A percentile compares a stretch with the other conserved stretches of the same genome.
Evolutionary conservation across 495 filamentous ascomycete species (phyloP).

Genomic region (Penicillium coffeae): DNA sequence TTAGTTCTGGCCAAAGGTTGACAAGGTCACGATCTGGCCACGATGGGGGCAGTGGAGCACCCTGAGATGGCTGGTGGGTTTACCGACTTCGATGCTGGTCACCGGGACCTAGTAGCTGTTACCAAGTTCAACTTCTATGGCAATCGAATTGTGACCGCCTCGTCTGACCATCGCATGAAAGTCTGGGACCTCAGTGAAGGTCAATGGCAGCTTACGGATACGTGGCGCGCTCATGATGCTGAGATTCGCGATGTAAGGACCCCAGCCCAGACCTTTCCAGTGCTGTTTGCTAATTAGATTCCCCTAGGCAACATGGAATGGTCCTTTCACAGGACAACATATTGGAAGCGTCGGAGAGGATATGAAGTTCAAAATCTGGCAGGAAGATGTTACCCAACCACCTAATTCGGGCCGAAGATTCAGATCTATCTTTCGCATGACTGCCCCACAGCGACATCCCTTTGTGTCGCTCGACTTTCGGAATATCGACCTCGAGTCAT

Average conservation of each 20-base stretch:
- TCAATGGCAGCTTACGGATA: slow-evolving; percentile 76
- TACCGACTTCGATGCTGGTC: slow-evolving; percentile 64
- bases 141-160: slow-evolving; percentile 83
- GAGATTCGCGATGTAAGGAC: slow-evolving; percentile 79
- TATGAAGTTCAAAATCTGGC: slow-evolving; percentile 83
- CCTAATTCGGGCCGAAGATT: slow-evolving; percentile 74
- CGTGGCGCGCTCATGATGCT: slow-evolving; percentile 86
- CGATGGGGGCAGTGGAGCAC: slow-evolving; percentile 25
- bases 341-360: slow-evolving; percentile 76
- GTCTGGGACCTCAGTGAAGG: slow-evolving; percentile 83
- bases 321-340: slow-evolving; percentile 57
- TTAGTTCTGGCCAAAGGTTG: slow-evolving; percentile 5
- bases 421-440: slow-evolving; percentile 55
- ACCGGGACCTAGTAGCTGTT: slow-evolving; percentile 51
- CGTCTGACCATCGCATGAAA: slow-evolving; percentile 88
- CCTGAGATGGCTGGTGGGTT: slow-evolving; percentile 46
- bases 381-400: slow-evolving; percentile 73
- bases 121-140: slow-evolving; percentile 72
- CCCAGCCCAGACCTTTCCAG: not conserved
- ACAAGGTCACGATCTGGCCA: slow-evolving; percentile 7
- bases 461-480: slow-evolving; percentile 80
- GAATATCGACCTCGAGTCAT: slow-evolving; percentile 68
- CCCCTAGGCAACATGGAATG: slow-evolving; percentile 73
- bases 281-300: not conserved
- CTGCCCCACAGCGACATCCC: slow-evolving; percentile 54